Evolutionary conservation across 1,139 yeast species (phyloP), one percentile per base, ranked within the genome.

Genomic region (Pichia sp.): DNA sequence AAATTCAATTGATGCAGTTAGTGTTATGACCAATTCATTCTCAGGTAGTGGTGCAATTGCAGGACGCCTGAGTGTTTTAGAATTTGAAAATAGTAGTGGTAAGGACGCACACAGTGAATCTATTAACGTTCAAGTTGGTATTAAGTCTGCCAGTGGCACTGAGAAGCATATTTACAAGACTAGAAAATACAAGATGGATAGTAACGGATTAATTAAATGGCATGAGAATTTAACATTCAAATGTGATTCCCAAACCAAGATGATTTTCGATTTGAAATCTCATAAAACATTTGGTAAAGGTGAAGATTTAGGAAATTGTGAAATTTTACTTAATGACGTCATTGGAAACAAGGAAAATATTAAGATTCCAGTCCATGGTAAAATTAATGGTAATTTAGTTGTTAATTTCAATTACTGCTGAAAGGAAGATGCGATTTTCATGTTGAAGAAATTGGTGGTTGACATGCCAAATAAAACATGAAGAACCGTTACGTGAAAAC

Each of bases 261-360:
- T 90, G 43, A 68, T 77, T 6, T 76, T 90, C 59, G 70, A 72
- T 38, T 76, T 86, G 16, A 72, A 78, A 45, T 82, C 83, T 44
- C 85, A 80, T 61, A 95, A 85, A 64, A 76, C 80, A 4, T 76
- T 90, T 57, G 92, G 95, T 40, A 81, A 85, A 60, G 82, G 78
- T 54, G 72, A 72, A 40, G 85, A 79, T 46, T 54, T 88, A 44
- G 95, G 86, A 16, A 73, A 72, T 46, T 80, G 79, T 7, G 63
- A 66, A 23, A 55, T 80, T 39, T 59, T 59, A 15, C 66, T 79
- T 53, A 50, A 60, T n/a, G 76, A 74, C 6, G 59, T 58, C 20
- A 50, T 52, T 22, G 65, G 65, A 18, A 57, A 53, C 13, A 40
- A 44, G 13, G 60, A 58, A 0, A 58, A 62, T 42, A 40, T 63